Conservation (phyloP, 371 early-diverging fungal genomes). For the Capillidium heterosporum region DNA sequence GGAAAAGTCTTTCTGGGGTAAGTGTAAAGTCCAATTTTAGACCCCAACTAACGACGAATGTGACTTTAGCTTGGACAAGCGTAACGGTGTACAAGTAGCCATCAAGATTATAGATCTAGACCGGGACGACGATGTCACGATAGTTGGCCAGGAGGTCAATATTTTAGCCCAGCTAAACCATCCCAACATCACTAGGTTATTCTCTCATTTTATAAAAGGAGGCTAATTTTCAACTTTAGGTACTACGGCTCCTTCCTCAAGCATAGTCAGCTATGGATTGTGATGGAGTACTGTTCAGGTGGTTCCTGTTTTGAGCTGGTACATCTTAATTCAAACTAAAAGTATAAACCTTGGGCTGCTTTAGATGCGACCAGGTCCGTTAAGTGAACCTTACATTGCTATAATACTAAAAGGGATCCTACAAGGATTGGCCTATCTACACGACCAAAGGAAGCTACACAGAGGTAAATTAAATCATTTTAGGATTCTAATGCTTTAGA, state of each 20-base stretch:
- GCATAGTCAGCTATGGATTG: constrained; percentile 71
- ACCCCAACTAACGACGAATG: background rate
- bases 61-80: constrained; percentile 41
- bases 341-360: background rate
- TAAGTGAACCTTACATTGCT: constrained; percentile 79
- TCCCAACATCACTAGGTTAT: constrained; percentile 68
- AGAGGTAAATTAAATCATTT: constrained; percentile 30
- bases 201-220: no score
- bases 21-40: constrained; percentile 4
- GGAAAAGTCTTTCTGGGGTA: constrained; percentile 86
- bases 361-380: constrained; percentile 60
- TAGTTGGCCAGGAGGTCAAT: constrained; percentile 90
- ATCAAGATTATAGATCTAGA: constrained; percentile 87
- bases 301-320: constrained; percentile 83
- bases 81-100: constrained; percentile 61
- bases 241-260: constrained; percentile 67
- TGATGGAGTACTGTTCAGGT: constrained; percentile 88
- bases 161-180: constrained; percentile 90
- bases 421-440: constrained; percentile 86
- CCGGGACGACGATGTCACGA: constrained; percentile 90
- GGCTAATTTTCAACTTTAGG: constrained; percentile 14
- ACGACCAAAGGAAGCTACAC: constrained; percentile 84
- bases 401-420: constrained; percentile 80
- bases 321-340: constrained; percentile 52
- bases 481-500: background rate